phyloP scores from a whole-genome alignment of 345 rosid genomes.

The Populus alba region DNA sequence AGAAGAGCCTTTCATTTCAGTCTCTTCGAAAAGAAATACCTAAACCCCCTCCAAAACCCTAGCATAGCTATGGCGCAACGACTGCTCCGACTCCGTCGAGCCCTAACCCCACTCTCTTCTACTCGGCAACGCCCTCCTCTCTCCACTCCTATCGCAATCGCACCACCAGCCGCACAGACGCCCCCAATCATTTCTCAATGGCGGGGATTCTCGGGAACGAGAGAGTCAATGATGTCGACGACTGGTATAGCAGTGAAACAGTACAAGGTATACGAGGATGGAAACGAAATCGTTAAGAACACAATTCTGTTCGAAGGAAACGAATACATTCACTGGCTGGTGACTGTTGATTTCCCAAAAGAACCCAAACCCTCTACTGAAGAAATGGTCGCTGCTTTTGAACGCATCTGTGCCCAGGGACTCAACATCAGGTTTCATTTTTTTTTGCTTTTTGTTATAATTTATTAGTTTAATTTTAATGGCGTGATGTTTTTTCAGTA shows the following conservation, averaged over 20 bases:
- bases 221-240: constrained; percentile 3
- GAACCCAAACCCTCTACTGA: constrained; percentile 42
- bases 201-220: constrained; percentile 11
- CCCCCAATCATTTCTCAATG: background rate
- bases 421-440: constrained; percentile 64
- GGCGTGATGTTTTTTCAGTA: constrained; percentile 40
- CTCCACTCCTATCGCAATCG: background rate
- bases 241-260: background rate
- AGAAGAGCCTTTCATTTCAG: background rate
- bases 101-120: constrained; percentile 27
- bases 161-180: background rate
- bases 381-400: constrained; percentile 76
- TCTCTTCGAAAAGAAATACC: too few relatives aligned
- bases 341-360: constrained; percentile 74
- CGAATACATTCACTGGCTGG: constrained; percentile 93
- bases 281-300: constrained; percentile 68
- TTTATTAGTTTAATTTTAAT: background rate
- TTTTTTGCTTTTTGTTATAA: background rate
- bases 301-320: constrained; percentile 79
- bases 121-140: constrained; percentile 31
- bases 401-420: constrained; percentile 75
- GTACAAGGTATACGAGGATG: constrained; percentile 52
- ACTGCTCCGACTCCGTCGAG: constrained; percentile 57
- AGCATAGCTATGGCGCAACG: constrained; percentile 39
- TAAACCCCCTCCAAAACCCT: background rate